Evolutionary conservation across 306 rosid genomes (phyloP).

Genomic region (Trifolium subterraneum): DNA sequence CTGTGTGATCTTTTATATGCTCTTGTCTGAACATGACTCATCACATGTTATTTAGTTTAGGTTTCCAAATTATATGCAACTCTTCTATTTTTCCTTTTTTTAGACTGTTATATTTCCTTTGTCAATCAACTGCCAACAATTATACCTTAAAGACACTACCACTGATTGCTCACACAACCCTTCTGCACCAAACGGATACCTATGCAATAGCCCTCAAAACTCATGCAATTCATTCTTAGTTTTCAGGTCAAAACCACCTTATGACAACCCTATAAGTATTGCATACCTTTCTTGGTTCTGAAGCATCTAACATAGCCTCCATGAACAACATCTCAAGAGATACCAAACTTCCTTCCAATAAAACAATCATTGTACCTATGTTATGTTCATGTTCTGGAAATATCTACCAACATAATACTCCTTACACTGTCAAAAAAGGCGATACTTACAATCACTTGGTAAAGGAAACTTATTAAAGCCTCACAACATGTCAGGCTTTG

Average conservation of each 20-base stretch:
- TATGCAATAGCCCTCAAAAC: conserved; percentile 43
- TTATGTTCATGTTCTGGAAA: conserved; percentile 58
- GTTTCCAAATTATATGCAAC: too few species aligned
- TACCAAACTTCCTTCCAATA: conserved; percentile 40
- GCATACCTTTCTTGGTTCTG: conserved; percentile 57
- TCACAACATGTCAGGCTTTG: too few species aligned
- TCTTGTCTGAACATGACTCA: too few species aligned
- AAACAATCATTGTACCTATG: conserved; percentile 50
- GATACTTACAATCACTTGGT: conserved; percentile 44
- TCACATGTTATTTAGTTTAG: too few species aligned
- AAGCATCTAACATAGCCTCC: conserved; percentile 52
- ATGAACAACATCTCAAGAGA: conserved; percentile 47
- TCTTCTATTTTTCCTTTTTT: too few species aligned
- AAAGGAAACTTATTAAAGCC: too few species aligned
- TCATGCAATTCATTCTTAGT: conserved; percentile 55
- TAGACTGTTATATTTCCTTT: too few species aligned
- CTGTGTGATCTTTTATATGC: too few species aligned
- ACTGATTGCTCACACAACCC: conserved; percentile 44
- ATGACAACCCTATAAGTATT: conserved; percentile 48
- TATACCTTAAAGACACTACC: conserved; percentile 42
- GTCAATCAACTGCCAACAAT: conserved; percentile 50
- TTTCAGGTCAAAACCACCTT: conserved; percentile 45
- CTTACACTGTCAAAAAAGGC: conserved; percentile 24
- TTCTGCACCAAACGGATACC: conserved; percentile 50
- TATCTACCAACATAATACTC: conserved; percentile 53